phyloP scores from a whole-genome alignment of 1,284 basidiomycete species.

The Taiwanofungus camphoratus region DNA sequence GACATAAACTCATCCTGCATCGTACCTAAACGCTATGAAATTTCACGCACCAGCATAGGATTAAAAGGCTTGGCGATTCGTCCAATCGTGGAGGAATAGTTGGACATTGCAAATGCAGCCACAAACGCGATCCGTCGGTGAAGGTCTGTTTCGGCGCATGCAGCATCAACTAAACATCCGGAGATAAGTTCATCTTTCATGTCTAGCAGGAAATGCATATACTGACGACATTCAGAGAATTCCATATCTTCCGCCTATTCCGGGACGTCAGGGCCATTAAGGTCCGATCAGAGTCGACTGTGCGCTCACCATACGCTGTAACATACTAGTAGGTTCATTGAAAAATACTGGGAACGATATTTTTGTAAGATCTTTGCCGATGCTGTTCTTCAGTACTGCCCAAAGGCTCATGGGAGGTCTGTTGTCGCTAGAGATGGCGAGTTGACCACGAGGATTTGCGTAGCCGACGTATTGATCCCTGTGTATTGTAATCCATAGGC shows the following conservation, averaged over 20 bases:
- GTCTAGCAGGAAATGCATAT: slow-evolving; percentile 2
- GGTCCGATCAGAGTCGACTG: not conserved
- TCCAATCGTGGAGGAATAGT: slow-evolving; percentile 94
- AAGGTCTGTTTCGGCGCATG: slow-evolving; percentile 73
- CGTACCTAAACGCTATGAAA: not conserved
- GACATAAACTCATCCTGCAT: not conserved
- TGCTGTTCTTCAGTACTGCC: slow-evolving; percentile 93
- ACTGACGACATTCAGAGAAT: slow-evolving; percentile 86
- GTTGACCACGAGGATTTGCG: slow-evolving; percentile 50
- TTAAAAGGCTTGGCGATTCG: slow-evolving; percentile 96
- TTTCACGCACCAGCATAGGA: slow-evolving; percentile 69
- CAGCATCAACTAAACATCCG: slow-evolving; percentile 66
- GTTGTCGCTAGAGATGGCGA: slow-evolving; percentile 76
- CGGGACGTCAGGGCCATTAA: not conserved
- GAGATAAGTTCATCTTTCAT: slow-evolving; percentile 1
- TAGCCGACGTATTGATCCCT: slow-evolving; percentile 68
- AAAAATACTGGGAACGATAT: slow-evolving; percentile 96
- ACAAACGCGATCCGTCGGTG: slow-evolving; percentile 88
- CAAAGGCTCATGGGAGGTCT: slow-evolving; percentile 90
- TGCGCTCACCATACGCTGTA: slow-evolving; percentile 68
- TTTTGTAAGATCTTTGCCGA: slow-evolving; percentile 96
- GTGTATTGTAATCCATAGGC: slow-evolving; percentile 32
- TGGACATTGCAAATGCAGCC: slow-evolving; percentile 96
- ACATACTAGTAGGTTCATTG: slow-evolving; percentile 95
- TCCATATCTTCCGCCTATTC: slow-evolving; percentile 88